Conservation (phyloP, 2,329 filamentous ascomycete genomes). For the Geosmithia morbida region DNA sequence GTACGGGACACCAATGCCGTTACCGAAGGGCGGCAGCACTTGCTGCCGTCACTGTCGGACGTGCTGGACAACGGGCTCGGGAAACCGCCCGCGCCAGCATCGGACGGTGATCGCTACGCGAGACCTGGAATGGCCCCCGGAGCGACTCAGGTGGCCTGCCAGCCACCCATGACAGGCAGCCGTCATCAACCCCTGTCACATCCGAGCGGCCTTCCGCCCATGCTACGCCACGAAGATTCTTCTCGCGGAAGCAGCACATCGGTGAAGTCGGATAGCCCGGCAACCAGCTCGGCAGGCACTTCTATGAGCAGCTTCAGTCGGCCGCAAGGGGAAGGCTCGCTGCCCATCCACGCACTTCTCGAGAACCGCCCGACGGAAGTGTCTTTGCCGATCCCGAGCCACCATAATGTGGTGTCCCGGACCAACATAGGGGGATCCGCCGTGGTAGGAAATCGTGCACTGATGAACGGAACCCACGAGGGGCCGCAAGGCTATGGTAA, state of each 20-base stretch:
- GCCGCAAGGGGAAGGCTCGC: slow-evolving; percentile 31
- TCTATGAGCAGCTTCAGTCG: slow-evolving; percentile 13
- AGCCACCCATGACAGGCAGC: slow-evolving; percentile 10
- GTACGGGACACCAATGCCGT: not conserved
- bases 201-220: slow-evolving; percentile 11
- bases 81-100: not conserved
- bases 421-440: too few species aligned
- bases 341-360: slow-evolving; percentile 40
- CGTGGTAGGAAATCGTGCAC: too few species aligned
- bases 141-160: slow-evolving; percentile 6
- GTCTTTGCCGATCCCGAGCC: not conserved
- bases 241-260: slow-evolving; percentile 28
- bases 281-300: too few species aligned
- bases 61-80: slow-evolving; percentile 23
- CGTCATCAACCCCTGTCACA: slow-evolving; percentile 7
- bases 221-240: slow-evolving; percentile 29
- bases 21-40: not conserved
- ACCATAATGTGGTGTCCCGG: not conserved
- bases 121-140: slow-evolving; percentile 11
- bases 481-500: slow-evolving; percentile 20
- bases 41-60: slow-evolving; percentile 30
- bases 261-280: slow-evolving; percentile 15
- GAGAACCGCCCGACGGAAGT: slow-evolving; percentile 17
- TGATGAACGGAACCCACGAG: too few species aligned
- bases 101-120: not conserved